Base-by-base conservation (phyloP, 2,329 filamentous ascomycete species). In the Lachnellula suecica region DNA sequence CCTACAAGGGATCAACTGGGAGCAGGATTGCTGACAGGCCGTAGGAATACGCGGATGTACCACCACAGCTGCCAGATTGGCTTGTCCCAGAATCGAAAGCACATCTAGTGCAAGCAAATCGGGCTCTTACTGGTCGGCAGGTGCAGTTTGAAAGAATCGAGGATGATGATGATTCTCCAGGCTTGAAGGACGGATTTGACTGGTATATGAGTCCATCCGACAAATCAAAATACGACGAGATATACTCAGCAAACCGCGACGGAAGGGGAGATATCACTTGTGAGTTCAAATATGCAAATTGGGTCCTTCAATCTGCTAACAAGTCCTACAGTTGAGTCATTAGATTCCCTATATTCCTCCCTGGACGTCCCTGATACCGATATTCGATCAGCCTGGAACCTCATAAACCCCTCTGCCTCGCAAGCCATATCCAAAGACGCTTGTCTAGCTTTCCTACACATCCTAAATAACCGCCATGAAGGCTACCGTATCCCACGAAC, bases 201-300 rank as follows among this genome's bases (percentile, higher is more conserved):
- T 99, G 94, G 94, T 99, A 99, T 75, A 99, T 99, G 91, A 91
- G 85, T 54, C 94, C 94, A 0, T 73, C 78, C 25, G 92, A 99
- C 74, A 95, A 95, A 74, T 69, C 83, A 59, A 97, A 97, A 72
- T 99, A 99, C 74, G 91, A 97, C 72, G 90, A 93, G 64, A 99
- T 99, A 72, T 99, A 97, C 74, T 88, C 88, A 59, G 91, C 95
- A 65, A 95, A 91, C 74, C 84, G 91, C 56, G 89, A 96, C 71
- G 83, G 87, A 69, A 86, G 92, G 47, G 94, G 94, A 59, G 90
- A 96, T 66, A 81, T 92, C 63, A 78, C 85, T 53, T 92, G 88
- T 91, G 69, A 66, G 86, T 74, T 40, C n/a, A 27, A 29, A 41
- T 13, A 19, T 24, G 2, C 15, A 19, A 31, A 9, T 10, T 27